Evolutionary conservation across 1,284 basidiomycete genomes (phyloP).

Genomic region (Leccinum subrobustum): DNA sequence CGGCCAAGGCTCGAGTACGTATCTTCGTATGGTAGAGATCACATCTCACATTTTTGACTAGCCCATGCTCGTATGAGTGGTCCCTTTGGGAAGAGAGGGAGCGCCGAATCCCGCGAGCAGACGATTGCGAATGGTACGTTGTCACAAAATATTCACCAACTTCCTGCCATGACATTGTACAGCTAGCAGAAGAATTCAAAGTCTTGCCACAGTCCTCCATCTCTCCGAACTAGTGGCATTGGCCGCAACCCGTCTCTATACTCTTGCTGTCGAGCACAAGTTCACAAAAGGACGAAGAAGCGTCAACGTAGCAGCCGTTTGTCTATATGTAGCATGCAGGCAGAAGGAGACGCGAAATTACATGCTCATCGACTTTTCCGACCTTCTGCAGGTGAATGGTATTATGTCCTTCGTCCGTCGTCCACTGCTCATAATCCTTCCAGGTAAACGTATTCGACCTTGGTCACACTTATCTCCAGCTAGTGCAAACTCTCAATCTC

Average conservation of each 20-base stretch:
- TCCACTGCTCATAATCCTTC: slow-evolving; percentile 4
- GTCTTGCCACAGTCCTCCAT: slow-evolving; percentile 75
- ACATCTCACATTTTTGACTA: slow-evolving; percentile 32
- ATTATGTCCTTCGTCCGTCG: not conserved
- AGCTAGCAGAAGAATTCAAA: slow-evolving; percentile 84
- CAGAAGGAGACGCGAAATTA: slow-evolving; percentile 88
- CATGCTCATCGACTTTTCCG: slow-evolving; percentile 99
- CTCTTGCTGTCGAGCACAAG: slow-evolving; percentile 90
- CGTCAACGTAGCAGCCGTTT: slow-evolving; percentile 92
- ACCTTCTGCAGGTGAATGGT: slow-evolving; percentile 74
- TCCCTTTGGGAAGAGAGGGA: slow-evolving; percentile 75
- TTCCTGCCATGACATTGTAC: slow-evolving; percentile 4
- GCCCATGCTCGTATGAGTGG: slow-evolving; percentile 79
- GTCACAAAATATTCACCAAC: not conserved
- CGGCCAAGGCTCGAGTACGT: slow-evolving; percentile 88
- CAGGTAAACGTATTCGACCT: slow-evolving; percentile 98
- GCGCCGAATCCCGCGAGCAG: slow-evolving; percentile 80
- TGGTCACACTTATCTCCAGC: slow-evolving; percentile 93
- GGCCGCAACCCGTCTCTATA: slow-evolving; percentile 87
- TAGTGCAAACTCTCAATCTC: slow-evolving; percentile 89
- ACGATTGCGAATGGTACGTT: slow-evolving; percentile 82
- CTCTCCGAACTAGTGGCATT: slow-evolving; percentile 81
- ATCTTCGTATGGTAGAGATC: not conserved
- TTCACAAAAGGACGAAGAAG: slow-evolving; percentile 93
- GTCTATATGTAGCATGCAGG: slow-evolving; percentile 92